Base-by-base conservation (phyloP, 2,329 filamentous ascomycete species). In the Epichloe amarillans region DNA sequence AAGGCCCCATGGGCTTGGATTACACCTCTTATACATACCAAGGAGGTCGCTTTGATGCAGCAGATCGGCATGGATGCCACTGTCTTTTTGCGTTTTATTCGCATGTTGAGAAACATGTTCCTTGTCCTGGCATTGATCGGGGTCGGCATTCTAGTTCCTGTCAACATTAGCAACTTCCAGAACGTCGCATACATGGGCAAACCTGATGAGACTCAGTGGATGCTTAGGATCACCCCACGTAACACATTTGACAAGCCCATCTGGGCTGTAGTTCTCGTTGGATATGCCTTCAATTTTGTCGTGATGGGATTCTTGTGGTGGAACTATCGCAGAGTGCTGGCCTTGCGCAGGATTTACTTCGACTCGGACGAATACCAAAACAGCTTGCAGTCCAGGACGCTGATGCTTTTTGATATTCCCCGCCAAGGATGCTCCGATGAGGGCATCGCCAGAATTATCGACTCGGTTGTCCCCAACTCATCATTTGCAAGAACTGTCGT, bases 81-180 rank as follows among this genome's bases (percentile, higher is more conserved):
- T 8, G 71, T 98, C 46, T 97, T 98, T 65, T 72, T 98, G 57
- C 83, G 91, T 49, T 90, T 96, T 61, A 80, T 83, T 47, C 78
- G 83, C 57, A 97, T 98, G 93, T 87, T 87, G 62, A 83, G 93
- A 53, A 93, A 95, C 64, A 86, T 97, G 56, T 95, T 97, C 63
- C 63, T 86, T 30, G 69, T 79, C 7, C 69, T 96, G 50, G 77
- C 82, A 30, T 56, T 95, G 6, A 66, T 94, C 35, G 88, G 86
- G 17, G 84, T 87, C 57, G 74, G 73, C 49, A 79, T 97, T 53
- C 74, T 96, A 56, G 82, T 96, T 39, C 93, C 93, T 0, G 71
- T 94, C 60, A 91, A 95, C 62, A 67, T 87, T 53, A 69, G 71
- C 7, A 69, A 76, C 51, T 60, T 58, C 39, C 62, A 51, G 19